Evolutionary conservation across 306 rosid species (phyloP), one percentile per base, ranked within the genome.

Genomic region (Styphnolobium japonicum): DNA sequence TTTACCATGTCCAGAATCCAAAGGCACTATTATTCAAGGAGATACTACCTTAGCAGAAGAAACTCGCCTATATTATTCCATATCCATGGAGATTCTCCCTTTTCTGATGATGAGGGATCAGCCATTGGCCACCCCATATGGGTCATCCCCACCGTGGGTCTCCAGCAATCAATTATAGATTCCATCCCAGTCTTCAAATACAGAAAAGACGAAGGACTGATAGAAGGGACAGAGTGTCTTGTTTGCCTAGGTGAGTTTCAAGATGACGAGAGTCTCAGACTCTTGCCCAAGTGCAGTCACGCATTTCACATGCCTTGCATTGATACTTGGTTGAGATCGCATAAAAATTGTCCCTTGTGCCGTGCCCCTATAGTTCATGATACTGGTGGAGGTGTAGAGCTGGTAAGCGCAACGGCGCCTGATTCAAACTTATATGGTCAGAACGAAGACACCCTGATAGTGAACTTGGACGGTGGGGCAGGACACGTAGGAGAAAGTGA

Each of bases 201-300:
- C 74, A 75, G 56, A 25, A 92, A 86, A 76, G 80, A 75, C 1
- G 96, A 91, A 55, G 90, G 89, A 3, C 48, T 94, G 29, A 72
- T 89, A 4, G 98, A 90, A 6, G 95, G 90, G 22, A 83, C 91
- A 3, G 92, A 90, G 43, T 94, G 98, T 34, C 86, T 97, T 48
- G 92, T 94, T 75, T 94, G 98, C 71, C 75, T 94, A 6, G 64
- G 89, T 25, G 97, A 94, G 53, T 94, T 94, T 67, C 80, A 87
- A 83, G 83, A 90, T 10, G 89, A 88, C 5, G 92, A 94, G 52
- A 89, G 58, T 46, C 87, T 94, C 0, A 79, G 92, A 56, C 76
- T 94, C 5, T 85, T 94, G 78, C 96, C 98, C 2, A 88, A 94
- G 77, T 94, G 98, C 21, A 82, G 84, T 43, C 98, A 94, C 69